Percentiles rank a stretch among this genome's conserved stretches.
Evolutionary conservation across 768 basidiomycete genomes (phyloP).

Genomic region (Tremella fuciformis): DNA sequence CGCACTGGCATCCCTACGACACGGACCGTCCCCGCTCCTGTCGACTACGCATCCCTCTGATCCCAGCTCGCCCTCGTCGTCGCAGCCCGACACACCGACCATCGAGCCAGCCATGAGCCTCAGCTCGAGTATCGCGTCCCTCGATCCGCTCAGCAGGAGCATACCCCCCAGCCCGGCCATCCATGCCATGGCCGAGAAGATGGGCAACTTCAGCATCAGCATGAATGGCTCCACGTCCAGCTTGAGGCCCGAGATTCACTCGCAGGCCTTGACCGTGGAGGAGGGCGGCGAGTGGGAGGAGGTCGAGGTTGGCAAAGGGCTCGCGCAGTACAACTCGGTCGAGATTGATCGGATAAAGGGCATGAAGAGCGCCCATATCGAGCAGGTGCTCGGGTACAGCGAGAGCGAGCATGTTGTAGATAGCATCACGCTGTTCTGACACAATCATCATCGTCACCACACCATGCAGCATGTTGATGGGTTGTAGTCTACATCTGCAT

Average conservation of each 20-base stretch:
- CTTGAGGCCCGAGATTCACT: background rate
- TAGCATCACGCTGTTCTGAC: slow-evolving; percentile 70
- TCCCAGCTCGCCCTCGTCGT: slow-evolving; percentile 1
- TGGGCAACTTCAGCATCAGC: background rate
- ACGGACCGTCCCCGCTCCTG: background rate
- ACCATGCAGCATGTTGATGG: too few species aligned
- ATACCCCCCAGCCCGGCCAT: slow-evolving; percentile 48
- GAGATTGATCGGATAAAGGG: slow-evolving; percentile 88
- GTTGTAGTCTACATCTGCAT: too few species aligned
- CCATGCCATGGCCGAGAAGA: slow-evolving; percentile 23
- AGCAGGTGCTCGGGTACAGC: slow-evolving; percentile 80
- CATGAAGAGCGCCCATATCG: slow-evolving; percentile 78
- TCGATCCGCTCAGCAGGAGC: slow-evolving; percentile 56
- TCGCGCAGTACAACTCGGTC: slow-evolving; percentile 92
- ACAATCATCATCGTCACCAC: too few species aligned
- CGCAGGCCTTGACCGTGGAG: background rate
- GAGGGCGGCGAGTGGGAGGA: slow-evolving; percentile 63
- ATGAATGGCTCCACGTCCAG: background rate
- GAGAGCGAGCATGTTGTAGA: slow-evolving; percentile 98
- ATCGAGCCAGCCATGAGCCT: slow-evolving; percentile 55
- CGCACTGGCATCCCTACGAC: slow-evolving; percentile 5
- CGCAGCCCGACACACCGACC: slow-evolving; percentile 61
- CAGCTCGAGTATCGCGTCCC: slow-evolving; percentile 57
- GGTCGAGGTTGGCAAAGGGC: slow-evolving; percentile 85
- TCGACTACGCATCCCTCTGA: background rate